Evolutionary conservation across 108 stramenopile genomes (phyloP), one percentile per base, ranked within the genome.

Genomic region (Skeletonema grethae): DNA sequence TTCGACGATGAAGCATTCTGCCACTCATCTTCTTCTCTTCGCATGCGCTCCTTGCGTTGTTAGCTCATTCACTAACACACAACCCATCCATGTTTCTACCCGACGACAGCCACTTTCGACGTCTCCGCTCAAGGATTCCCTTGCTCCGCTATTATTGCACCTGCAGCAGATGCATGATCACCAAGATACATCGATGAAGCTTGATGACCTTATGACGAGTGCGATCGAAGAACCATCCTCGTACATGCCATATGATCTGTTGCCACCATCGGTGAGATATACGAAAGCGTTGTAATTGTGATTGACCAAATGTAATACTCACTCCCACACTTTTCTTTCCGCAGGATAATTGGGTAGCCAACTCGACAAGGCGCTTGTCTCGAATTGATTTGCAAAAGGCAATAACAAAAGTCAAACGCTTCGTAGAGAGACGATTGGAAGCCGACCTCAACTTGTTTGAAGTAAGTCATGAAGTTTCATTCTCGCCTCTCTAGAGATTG

Each of bases 391-490:
- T 79, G 8, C 84, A 82, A 62, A 63, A 78, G 34, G 82, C 82
- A 22, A 69, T 63, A 0, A 62, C 63, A 6, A 69, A 70, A 35
- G 46, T 85, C 15, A 82, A 85, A 39, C 30, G 75, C 9, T 85
- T 82, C 45, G 77, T 85, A 9, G 82, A 85, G 61, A 41, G 30
- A 0, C 45, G 78, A 16, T 39, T 85, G 10, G 77, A 81, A 55
- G 57, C 12, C 28, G 82, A 85, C 31, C 57, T 85, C 4, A 76
- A 85, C 25, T 29, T 85, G 12, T 72, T 82, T 31, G 79, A 84
- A 70, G 75, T 63, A 63, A 57, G 58, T 29, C 3, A 65, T n/a
- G 7, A 15, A 15, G 4, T 15, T 1, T 30, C 35, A 28, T 11
- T 63, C 22, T 4, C 30, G 11, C 20, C 39, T 29, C 16, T 69